These are phyloP conservation scores for Lentinula edodes DNA, from an alignment of 768 basidiomycete genomes.

Conservation along the genomic window DNA sequence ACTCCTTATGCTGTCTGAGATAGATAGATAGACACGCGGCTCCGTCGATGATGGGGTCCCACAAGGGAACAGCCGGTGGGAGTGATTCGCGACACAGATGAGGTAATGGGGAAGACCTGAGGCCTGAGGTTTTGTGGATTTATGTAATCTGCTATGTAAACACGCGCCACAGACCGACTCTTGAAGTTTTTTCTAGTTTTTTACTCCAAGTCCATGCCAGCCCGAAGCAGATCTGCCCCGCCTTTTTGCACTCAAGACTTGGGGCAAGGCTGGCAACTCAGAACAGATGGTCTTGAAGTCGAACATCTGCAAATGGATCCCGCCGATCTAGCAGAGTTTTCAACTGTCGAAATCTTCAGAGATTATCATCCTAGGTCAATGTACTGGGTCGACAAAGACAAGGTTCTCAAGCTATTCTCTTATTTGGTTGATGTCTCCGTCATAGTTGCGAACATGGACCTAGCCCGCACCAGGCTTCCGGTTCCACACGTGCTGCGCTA, in stretches of 20 bases:
- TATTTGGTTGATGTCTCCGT: conserved; percentile 2
- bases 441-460: conserved; percentile 4
- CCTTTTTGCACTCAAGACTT: background rate
- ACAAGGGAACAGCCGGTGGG: too few species aligned
- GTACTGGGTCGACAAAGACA: background rate
- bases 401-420: background rate
- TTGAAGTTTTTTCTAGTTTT: too few species aligned
- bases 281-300: background rate
- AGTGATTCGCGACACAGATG: too few species aligned
- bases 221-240: background rate
- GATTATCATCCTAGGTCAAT: background rate
- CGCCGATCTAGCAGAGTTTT: background rate
- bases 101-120: too few species aligned
- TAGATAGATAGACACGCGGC: too few species aligned
- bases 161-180: background rate
- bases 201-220: too few species aligned
- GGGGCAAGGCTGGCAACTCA: background rate
- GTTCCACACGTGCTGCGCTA: background rate
- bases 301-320: background rate
- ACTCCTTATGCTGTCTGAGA: too few species aligned
- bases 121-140: too few species aligned
- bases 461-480: background rate
- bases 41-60: too few species aligned
- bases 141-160: background rate
- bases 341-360: background rate